Percentiles rank a stretch among this genome's conserved stretches.
These are phyloP conservation scores for Wickerhamomyces mucosus DNA, from an alignment of 805 yeast species.

Conservation along the genomic window DNA sequence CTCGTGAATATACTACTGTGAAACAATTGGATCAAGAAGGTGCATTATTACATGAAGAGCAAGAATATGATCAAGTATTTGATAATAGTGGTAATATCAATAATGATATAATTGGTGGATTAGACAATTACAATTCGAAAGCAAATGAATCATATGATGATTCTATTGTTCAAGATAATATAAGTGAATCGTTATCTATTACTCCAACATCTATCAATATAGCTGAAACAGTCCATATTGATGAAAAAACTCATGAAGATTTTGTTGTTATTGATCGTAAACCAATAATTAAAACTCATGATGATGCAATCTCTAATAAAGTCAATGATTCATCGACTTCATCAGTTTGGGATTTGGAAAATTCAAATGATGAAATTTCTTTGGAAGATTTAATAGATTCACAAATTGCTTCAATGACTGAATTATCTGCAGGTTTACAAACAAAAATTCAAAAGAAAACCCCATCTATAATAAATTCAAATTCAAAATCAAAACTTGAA, in stretches of 20 bases:
- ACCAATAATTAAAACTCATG: too few species aligned
- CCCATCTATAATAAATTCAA: conserved; percentile 2
- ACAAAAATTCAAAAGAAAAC: conserved; percentile 9
- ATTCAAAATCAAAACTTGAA: conserved; percentile 13
- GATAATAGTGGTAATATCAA: conserved; percentile 47
- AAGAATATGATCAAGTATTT: conserved; percentile 40
- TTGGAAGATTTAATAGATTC: conserved; percentile 22
- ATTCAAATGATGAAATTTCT: conserved; percentile 12
- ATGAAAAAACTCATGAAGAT: conserved; percentile 11
- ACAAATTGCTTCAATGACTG: conserved; percentile 21
- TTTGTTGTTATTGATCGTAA: conserved; percentile 18
- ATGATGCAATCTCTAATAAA: background rate
- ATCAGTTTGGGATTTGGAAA: conserved; percentile 15
- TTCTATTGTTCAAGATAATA: background rate
- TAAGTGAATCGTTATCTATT: background rate
- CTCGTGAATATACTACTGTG: conserved; percentile 19
- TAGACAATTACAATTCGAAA: too few species aligned
- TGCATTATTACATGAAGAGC: conserved; percentile 47
- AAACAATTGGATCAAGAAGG: conserved; percentile 34
- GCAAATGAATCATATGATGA: too few species aligned
- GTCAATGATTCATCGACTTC: conserved; percentile 2
- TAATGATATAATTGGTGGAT: too few species aligned
- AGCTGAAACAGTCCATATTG: conserved; percentile 5
- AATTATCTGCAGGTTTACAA: conserved; percentile 13
- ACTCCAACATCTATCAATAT: too few species aligned